Base-by-base conservation (phyloP, 176 grass and related monocot genomes). In the Rhynchospora breviuscula region DNA sequence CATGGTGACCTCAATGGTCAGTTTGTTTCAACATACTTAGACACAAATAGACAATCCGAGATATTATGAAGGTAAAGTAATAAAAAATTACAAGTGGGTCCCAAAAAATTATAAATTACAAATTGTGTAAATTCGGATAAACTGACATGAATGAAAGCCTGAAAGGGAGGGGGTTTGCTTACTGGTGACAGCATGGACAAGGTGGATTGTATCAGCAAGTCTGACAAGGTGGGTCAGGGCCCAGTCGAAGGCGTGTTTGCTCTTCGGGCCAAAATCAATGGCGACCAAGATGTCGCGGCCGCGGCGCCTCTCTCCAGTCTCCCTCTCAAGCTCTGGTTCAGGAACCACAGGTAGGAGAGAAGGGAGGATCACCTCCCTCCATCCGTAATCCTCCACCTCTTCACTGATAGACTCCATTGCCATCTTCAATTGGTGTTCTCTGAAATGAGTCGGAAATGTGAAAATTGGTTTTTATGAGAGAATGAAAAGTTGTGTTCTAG, bases 191-290 rank as follows among this genome's bases (percentile, higher is more conserved):
- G 88, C 91, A 62, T 92, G 91, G 82, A 97, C 82, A 54, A 97
- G 85, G 85, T 97, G 91, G 78, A 97, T 33, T 26, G 94, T 97
- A 84, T 97, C 91, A 80, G 91, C 94, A 51, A 94, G 85, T 85
- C 91, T 91, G 58, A 90, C 87, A 79, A 97, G 19, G 88, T 97
- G 94, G 47, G 78, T 83, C 85, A 97, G 86, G 79, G 86, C 85
- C 94, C 94, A 94, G 76, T 94, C 90, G 84, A 94, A 93, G 79
- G 94, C 94, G 81, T 97, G 91, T 79, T 87, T 93, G 85, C 89
- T 90, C 81, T 97, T 97, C 1, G 91, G 88, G 13, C 94, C 91
- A 88, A 94, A 93, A 87, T 97, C 94, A 53, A 97, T 61, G 62
- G 94, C 94, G 65, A 97, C 80, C 67, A 97, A 83, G 51, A 97